These are phyloP conservation scores for Hagleromyces aurorensis DNA, from an alignment of 805 yeast genomes.

Conservation along the genomic window DNA sequence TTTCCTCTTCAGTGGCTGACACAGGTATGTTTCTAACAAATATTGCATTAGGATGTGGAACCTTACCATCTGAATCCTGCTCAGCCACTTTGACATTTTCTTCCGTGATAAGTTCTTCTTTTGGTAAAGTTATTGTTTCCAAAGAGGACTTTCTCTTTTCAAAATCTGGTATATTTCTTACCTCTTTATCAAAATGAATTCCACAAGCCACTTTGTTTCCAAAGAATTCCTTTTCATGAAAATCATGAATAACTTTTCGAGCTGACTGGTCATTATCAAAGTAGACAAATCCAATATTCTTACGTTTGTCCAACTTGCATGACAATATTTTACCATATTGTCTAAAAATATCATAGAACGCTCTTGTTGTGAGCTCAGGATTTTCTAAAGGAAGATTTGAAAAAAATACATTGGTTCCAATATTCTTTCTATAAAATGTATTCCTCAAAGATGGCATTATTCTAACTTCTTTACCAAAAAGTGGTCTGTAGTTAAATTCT, in stretches of 20 bases:
- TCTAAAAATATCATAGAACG: conserved; percentile 43
- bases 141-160: conserved; percentile 21
- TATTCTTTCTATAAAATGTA: conserved; percentile 31
- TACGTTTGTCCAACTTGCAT: conserved; percentile 33
- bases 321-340: conserved; percentile 39
- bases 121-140: conserved; percentile 21
- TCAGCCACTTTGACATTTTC: conserved; percentile 4
- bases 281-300: conserved; percentile 36
- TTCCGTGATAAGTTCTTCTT: conserved; percentile 12
- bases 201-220: conserved; percentile 33
- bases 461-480: conserved; percentile 39
- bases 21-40: conserved; percentile 31
- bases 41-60: conserved; percentile 28
- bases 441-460: conserved; percentile 51
- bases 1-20: conserved; percentile 24
- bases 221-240: conserved; percentile 25
- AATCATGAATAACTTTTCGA: conserved; percentile 27
- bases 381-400: conserved; percentile 36
- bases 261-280: conserved; percentile 32
- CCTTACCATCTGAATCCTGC: conserved; percentile 3
- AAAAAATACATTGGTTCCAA: conserved; percentile 46
- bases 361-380: conserved; percentile 33
- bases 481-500: conserved; percentile 42
- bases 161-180: conserved; percentile 30
- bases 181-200: conserved; percentile 34